Base-by-base conservation (phyloP, 192 early-diverging fungal species). In the Allomyces arbusculus region DNA sequence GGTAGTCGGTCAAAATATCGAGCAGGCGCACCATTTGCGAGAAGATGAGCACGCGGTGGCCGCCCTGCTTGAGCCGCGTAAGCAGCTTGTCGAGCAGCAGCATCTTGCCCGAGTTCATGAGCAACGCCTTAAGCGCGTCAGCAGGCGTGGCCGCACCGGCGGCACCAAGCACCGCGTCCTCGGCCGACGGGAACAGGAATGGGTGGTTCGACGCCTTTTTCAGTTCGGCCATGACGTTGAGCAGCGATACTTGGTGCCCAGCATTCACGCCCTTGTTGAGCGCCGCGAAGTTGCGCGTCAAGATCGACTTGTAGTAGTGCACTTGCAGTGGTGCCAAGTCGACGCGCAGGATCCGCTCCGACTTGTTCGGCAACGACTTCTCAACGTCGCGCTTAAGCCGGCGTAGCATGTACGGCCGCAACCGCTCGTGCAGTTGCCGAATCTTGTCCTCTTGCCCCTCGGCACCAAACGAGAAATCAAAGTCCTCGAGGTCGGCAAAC, bases 341-440 rank as follows among this genome's bases (percentile, higher is more conserved):
- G 0, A 99, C 91, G 10, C 96, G 88, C 66, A 99, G 74, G 44
- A 99, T 94, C 50, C 90, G 85, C 71, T 99, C 97, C 0, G 91
- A 91, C 76, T 97, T 95, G 69, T 88, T 87, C 6, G 93, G 95
- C 66, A 99, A 70, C 10, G 91, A 92, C 75, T 91, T 93, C 74
- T 99, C 97, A 0, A 97, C 97, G 69, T 99, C 95, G 74, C 95
- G 95, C 72, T 99, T 99, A 26, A 97, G 76, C 7, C 97, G 83
- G 22, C 97, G 85, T 24, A 97, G 78, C 91, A 97, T 97, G 72
- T 91, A 86, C 8, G 86, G 82, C 71, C 90, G 87, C 44, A 99
- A 77, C 16, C 83, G 78, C 16, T 79, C 74, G 62, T 99, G 94
- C 22, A 99, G 75, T 8, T 89, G 81, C 10, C 80, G 79, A 68